These are phyloP conservation scores for Euphorbia tirucalli DNA, from an alignment of 345 rosid genomes.

Conservation along the genomic window DNA sequence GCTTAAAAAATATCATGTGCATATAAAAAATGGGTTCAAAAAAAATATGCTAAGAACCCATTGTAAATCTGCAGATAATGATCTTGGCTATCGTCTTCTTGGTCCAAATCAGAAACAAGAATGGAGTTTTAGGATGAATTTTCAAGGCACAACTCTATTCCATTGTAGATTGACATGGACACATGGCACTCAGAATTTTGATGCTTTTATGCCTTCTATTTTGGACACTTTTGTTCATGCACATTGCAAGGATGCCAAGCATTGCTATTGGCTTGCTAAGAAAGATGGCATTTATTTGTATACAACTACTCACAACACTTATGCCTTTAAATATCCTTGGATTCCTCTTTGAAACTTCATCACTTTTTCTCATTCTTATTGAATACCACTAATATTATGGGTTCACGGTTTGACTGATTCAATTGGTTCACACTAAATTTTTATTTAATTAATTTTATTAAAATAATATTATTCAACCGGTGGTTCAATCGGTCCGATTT, in stretches of 20 bases:
- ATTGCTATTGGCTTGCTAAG: background rate
- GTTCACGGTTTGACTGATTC: too few relatives aligned
- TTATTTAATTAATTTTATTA: too few relatives aligned
- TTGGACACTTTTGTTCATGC: background rate
- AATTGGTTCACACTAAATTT: too few relatives aligned
- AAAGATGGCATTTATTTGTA: background rate
- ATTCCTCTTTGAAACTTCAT: too few relatives aligned
- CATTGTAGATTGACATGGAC: background rate
- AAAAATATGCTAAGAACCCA: background rate
- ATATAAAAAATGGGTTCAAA: background rate
- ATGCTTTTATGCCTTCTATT: background rate
- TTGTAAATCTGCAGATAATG: background rate
- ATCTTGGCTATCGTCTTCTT: background rate
- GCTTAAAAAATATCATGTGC: background rate
- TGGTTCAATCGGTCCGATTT: too few relatives aligned
- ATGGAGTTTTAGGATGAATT: background rate
- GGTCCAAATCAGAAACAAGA: background rate
- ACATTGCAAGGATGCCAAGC: background rate
- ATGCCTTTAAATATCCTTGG: background rate
- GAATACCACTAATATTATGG: too few relatives aligned
- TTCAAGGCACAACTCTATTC: background rate
- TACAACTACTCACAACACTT: background rate
- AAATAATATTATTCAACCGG: too few relatives aligned
- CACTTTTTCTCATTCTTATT: too few relatives aligned
- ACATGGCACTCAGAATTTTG: background rate